These are phyloP conservation scores for Astragalus glycyphyllos DNA, from an alignment of 306 rosid genomes.

Conservation along the genomic window DNA sequence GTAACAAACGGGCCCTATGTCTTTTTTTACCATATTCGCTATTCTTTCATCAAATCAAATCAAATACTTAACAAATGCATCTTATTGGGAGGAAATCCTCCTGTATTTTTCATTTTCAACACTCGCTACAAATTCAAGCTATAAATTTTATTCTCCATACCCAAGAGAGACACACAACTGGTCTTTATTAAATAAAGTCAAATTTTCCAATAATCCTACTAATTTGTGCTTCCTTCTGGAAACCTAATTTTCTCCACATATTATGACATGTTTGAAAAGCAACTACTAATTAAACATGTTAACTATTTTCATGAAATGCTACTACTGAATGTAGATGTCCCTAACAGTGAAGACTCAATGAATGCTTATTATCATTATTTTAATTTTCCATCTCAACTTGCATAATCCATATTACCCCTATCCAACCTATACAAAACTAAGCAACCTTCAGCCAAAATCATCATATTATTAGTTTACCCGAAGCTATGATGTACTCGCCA, in stretches of 20 bases:
- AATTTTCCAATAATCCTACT: background rate
- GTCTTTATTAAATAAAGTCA: background rate
- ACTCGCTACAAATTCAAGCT: background rate
- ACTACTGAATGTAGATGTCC: background rate
- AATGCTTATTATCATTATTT: background rate
- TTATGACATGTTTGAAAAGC: conserved; percentile 1
- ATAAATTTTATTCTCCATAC: background rate
- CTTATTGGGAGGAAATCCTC: background rate
- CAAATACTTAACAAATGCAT: conserved; percentile 29
- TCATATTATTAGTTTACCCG: conserved; percentile 41
- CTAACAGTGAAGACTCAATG: background rate
- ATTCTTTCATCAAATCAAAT: background rate
- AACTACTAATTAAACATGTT: background rate
- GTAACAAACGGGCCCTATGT: no score
- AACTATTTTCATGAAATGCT: background rate
- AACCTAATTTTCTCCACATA: background rate
- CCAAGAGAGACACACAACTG: conserved; percentile 4
- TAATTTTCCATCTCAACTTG: background rate
- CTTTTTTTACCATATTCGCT: no score
- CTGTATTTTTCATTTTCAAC: conserved; percentile 3
- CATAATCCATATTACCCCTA: background rate
- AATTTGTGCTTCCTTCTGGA: background rate
- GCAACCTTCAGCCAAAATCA: background rate
- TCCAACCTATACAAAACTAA: background rate
- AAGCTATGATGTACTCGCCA: conserved; percentile 82